A percentile compares a stretch with the other conserved stretches of the same genome.
These are phyloP conservation scores for Kalaharituber pfeilii DNA, from an alignment of 2,329 filamentous ascomycete species.

Conservation along the genomic window DNA sequence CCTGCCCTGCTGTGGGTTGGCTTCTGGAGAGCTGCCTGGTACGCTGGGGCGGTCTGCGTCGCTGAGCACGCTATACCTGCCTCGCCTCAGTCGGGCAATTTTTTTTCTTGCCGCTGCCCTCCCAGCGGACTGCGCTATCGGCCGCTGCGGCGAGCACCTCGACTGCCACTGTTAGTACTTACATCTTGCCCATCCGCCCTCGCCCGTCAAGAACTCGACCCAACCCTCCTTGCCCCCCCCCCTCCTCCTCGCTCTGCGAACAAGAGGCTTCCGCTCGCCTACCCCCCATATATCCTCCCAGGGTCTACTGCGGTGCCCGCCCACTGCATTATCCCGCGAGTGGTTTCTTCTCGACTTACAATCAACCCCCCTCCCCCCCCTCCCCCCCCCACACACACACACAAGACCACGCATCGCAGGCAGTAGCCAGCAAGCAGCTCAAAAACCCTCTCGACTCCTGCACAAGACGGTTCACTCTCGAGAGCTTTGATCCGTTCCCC, in stretches of 20 bases:
- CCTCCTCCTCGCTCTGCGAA: conserved; percentile 10
- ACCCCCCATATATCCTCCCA: conserved; percentile 4
- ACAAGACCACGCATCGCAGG: too few species aligned
- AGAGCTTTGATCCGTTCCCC: background rate
- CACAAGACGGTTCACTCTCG: background rate
- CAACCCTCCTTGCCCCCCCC: conserved; percentile 5
- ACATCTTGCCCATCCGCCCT: conserved; percentile 11
- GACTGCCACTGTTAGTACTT: background rate
- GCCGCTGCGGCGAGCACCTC: too few species aligned
- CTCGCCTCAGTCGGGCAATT: background rate
- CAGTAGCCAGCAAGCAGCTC: too few species aligned
- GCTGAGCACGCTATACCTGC: background rate
- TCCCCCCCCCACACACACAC: too few species aligned
- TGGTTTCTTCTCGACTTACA: background rate
- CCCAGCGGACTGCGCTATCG: conserved; percentile 4
- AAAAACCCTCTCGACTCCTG: background rate
- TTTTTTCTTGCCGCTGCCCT: conserved; percentile 10
- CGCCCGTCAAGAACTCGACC: conserved; percentile 9
- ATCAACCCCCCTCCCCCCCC: background rate
- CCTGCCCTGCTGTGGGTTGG: background rate
- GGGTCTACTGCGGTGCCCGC: conserved; percentile 2
- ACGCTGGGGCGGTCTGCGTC: background rate
- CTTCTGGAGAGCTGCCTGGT: background rate
- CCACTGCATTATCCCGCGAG: background rate
- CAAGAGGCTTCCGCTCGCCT: conserved; percentile 5